Evolutionary conservation across 208 protist species (phyloP).

Genomic region (Leishmania guyanensis): DNA sequence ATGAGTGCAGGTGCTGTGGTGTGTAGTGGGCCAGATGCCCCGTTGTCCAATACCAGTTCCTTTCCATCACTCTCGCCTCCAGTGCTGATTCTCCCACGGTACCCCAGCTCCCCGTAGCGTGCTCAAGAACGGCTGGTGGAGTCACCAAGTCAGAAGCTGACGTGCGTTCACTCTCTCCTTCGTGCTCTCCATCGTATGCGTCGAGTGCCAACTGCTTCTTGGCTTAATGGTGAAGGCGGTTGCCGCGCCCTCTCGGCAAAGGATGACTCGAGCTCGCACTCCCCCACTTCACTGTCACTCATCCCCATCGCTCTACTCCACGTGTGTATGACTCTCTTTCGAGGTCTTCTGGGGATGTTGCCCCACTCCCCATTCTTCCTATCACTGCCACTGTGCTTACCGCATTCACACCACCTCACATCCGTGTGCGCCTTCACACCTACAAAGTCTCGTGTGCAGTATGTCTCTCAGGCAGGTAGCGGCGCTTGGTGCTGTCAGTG

Average conservation of each 20-base stretch:
- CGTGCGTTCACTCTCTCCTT: neutral
- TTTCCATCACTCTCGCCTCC: neutral
- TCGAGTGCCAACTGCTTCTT: neutral
- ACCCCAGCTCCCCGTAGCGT: neutral
- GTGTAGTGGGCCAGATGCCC: neutral
- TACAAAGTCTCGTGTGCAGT: neutral
- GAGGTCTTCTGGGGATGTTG: neutral
- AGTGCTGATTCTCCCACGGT: neutral
- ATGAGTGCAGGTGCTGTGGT: neutral
- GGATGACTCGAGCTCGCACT: neutral
- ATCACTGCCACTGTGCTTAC: neutral
- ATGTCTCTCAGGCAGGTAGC: conserved; percentile 44
- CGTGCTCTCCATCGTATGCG: neutral
- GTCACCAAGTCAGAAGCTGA: neutral
- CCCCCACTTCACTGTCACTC: neutral
- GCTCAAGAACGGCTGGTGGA: neutral
- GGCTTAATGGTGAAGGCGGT: neutral
- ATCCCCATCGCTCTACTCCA: neutral
- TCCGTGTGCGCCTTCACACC: neutral
- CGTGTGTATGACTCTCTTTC: neutral
- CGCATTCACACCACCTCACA: neutral
- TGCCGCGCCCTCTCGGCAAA: neutral
- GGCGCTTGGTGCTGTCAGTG: conserved; percentile 35
- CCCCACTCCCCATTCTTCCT: neutral
- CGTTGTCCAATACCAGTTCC: neutral